Base-by-base conservation (phyloP, 2,329 filamentous ascomycete genomes). In the Zymoseptoria crescenta region DNA sequence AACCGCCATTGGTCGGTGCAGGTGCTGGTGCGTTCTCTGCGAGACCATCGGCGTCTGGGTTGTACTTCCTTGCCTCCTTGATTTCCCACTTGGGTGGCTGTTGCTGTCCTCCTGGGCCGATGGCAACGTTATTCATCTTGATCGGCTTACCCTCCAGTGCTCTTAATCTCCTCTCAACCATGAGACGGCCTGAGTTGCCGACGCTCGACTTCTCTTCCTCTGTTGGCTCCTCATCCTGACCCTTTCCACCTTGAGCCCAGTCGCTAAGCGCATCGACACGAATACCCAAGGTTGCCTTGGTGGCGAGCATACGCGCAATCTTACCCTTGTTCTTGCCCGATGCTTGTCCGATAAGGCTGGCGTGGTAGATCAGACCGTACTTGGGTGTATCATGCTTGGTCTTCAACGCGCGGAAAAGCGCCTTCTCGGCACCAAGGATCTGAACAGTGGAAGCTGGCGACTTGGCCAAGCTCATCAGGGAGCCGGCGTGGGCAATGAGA, bases 281-380 rank as follows among this genome's bases (percentile, higher is more conserved):
- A 54, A 96, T 81, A 81, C 92, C 92, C 55, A 99, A 84, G 27
- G 94, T 91, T 52, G 93, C 87, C 82, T 97, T 97, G 67, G 93
- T 88, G 54, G 94, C 89, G 62, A 99, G 83, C 81, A 96, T 91
- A 83, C 94, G 90, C 49, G 94, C 94, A 72, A 99, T 96, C 82
- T 99, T 99, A 70, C 94, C 94, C 87, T 99, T 99, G 82, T 97
- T 97, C 81, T 91, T 93, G 70, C 94, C 94, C 20, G 90, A 96
- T 29, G 94, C 94, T 79, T 99, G 94, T 51, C 94, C 95, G 65
- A 99, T 95, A 52, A 99, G 84, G 28, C 90, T 94, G 54, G 89
- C 88, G 76, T 96, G 89, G 79, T 94, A 95, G 74, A 95, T 90
- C 65, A 96, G 83, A 83, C 94, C 94, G 71, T 97, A 99, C 78